Evolutionary conservation across 768 basidiomycete species (phyloP).

Genomic region (Boletus insuetus): DNA sequence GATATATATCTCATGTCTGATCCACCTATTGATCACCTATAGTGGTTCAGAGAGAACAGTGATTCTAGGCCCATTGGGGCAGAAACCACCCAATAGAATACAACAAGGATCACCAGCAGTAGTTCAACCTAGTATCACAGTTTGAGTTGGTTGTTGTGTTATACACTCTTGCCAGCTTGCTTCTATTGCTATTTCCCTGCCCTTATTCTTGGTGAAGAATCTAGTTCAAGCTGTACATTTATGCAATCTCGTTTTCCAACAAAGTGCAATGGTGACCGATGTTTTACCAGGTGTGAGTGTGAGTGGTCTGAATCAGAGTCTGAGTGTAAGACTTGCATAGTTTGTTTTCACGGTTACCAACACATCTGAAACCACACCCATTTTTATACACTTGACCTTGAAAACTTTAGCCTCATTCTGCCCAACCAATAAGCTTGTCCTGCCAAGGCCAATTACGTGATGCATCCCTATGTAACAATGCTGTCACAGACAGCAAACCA

Average conservation of each 20-base stretch:
- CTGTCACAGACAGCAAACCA: slow-evolving; percentile 13
- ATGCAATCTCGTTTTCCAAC: not conserved
- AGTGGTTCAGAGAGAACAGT: slow-evolving; percentile 34
- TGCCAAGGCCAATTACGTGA: slow-evolving; percentile 28
- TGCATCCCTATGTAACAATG: slow-evolving; percentile 27
- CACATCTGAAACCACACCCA: slow-evolving; percentile 23
- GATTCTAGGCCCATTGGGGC: too few species aligned
- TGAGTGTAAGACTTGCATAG: not conserved
- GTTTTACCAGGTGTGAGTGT: not conserved
- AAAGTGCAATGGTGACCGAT: not conserved
- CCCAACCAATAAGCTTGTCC: slow-evolving; percentile 3
- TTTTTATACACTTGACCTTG: slow-evolving; percentile 21
- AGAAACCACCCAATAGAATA: too few species aligned
- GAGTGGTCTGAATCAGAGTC: slow-evolving; percentile 25
- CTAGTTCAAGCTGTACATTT: slow-evolving; percentile 5
- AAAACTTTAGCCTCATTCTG: slow-evolving; percentile 11
- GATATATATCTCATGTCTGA: not conserved
- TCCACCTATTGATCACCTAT: not conserved
- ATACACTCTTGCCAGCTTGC: too few species aligned
- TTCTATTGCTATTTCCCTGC: not conserved
- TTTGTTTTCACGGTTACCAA: slow-evolving; percentile 25
- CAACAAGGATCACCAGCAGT: too few species aligned
- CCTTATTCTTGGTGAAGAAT: slow-evolving; percentile 1
- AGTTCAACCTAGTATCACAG: too few species aligned
- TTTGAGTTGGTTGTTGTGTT: too few species aligned